These are phyloP conservation scores for Podaxis carcinomalis DNA, from an alignment of 768 basidiomycete species.

Conservation along the genomic window DNA sequence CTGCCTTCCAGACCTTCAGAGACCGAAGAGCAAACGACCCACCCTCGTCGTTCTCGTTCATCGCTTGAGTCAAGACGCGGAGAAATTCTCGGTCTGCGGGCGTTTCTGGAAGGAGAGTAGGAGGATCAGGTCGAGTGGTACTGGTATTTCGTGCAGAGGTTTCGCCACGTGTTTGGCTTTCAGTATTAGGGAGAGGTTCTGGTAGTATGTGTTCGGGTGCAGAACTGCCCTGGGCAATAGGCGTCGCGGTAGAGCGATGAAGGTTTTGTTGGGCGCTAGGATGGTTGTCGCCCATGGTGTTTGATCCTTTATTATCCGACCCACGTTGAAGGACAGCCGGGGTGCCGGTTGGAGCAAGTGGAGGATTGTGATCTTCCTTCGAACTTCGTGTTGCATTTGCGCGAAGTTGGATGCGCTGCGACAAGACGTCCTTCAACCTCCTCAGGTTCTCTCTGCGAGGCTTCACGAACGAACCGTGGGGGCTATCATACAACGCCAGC, in stretches of 20 bases:
- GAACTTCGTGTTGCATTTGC: background rate
- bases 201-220: background rate
- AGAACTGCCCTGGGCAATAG: no score
- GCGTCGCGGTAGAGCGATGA: no score
- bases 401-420: background rate
- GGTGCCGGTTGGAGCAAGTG: background rate
- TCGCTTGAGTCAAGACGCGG: background rate
- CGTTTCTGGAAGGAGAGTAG: background rate
- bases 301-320: no score
- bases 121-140: background rate
- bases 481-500: constrained; percentile 12
- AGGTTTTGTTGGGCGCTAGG: no score
- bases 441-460: background rate
- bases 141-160: background rate
- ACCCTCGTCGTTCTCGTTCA: background rate
- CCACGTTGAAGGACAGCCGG: no score
- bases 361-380: background rate
- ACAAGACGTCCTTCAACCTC: background rate
- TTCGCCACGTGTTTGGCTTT: background rate
- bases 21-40: background rate
- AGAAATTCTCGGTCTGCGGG: background rate
- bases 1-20: background rate
- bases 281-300: no score
- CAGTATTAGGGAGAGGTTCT: background rate
- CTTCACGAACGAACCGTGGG: background rate